phyloP scores from a whole-genome alignment of 208 protist species.

The Acanthamoeba lenticulata region DNA sequence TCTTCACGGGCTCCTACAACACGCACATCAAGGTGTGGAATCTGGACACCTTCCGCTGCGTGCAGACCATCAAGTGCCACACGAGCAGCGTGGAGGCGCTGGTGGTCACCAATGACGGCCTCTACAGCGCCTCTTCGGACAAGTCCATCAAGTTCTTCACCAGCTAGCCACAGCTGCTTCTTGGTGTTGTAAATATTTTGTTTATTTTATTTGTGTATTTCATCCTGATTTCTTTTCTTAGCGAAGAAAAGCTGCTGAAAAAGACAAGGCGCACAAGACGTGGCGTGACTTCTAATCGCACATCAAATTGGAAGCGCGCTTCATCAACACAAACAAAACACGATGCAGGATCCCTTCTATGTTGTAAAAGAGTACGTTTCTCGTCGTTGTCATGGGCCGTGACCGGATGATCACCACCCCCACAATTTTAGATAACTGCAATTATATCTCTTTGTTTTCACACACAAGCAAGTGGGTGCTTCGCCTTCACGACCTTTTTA shows the following conservation, averaged over 20 bases:
- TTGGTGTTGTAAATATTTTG: not conserved
- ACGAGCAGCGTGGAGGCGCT: constrained; percentile 67
- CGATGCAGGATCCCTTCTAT: constrained; percentile 47
- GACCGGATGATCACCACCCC: no score
- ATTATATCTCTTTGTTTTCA: not conserved
- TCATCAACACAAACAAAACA: no score
- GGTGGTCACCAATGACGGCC: not conserved
- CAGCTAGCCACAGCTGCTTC: not conserved
- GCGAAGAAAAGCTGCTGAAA: no score
- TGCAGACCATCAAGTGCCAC: constrained; percentile 65
- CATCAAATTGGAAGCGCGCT: no score
- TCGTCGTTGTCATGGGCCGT: not conserved
- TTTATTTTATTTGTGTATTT: no score
- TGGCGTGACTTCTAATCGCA: no score
- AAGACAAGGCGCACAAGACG: no score
- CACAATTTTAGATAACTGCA: no score
- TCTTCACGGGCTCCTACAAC: constrained; percentile 63
- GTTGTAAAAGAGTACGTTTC: constrained; percentile 53
- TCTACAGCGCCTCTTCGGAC: constrained; percentile 66
- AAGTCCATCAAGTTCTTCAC: constrained; percentile 65
- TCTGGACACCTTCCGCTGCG: constrained; percentile 34
- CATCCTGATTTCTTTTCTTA: no score
- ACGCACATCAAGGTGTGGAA: constrained; percentile 67
- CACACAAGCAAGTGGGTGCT: not conserved
- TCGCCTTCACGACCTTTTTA: not conserved